These are phyloP conservation scores for Hanseniaspora nectarophila DNA, from an alignment of 805 yeast species.

Conservation along the genomic window DNA sequence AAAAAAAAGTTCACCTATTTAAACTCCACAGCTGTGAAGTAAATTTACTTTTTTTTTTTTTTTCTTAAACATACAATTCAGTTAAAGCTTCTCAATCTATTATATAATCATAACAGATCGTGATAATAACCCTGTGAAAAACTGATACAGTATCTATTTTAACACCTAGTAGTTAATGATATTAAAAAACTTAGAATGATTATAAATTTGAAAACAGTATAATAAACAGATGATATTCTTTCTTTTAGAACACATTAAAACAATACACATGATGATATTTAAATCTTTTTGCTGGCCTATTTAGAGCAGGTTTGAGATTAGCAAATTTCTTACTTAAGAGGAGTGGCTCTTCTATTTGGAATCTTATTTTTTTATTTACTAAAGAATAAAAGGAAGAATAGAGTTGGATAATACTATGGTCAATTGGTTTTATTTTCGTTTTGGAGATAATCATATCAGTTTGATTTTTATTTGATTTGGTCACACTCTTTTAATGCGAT, in stretches of 20 bases:
- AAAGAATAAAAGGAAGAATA: not conserved
- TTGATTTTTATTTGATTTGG: not conserved
- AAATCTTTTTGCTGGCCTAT: slow-evolving; percentile 19
- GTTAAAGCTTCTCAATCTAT: no score
- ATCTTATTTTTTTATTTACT: not conserved
- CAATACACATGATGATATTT: slow-evolving; percentile 26
- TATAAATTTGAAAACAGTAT: not conserved
- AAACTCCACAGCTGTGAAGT: no score
- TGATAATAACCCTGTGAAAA: no score
- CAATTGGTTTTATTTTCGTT: slow-evolving; percentile 7
- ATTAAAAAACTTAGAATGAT: not conserved
- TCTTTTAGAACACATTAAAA: not conserved
- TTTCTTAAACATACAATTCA: no score
- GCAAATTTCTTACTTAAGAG: slow-evolving; percentile 7
- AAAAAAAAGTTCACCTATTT: no score
- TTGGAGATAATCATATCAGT: slow-evolving; percentile 1
- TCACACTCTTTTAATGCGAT: slow-evolving; percentile 42
- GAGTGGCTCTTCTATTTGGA: not conserved
- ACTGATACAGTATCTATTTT: no score
- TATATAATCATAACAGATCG: no score
- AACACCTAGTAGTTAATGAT: not conserved
- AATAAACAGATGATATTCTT: not conserved
- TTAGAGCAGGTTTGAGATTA: slow-evolving; percentile 15
- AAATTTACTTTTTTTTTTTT: no score
- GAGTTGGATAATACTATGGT: not conserved